phyloP scores from a whole-genome alignment of 139 green algal genomes.

The Chlorella sp. region DNA sequence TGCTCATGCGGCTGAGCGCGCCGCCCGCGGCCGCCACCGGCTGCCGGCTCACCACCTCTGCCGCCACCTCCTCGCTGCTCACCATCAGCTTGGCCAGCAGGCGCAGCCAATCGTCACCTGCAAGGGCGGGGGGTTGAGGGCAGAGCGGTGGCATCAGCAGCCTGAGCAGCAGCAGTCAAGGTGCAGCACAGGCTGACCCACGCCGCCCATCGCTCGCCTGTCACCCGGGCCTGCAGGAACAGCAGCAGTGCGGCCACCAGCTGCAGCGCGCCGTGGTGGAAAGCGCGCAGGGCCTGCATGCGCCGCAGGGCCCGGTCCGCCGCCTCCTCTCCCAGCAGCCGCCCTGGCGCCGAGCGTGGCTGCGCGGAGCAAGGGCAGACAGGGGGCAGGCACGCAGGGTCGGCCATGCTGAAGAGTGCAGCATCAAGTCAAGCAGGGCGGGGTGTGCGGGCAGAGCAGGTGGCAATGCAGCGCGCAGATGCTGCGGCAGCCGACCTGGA shows the following conservation, averaged over 20 bases:
- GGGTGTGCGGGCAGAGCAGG: neutral
- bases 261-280: conserved; percentile 4
- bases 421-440: neutral
- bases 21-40: conserved; percentile 11
- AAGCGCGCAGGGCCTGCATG: conserved; percentile 23
- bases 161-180: neutral
- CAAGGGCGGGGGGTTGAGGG: neutral
- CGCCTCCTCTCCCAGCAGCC: conserved; percentile 28
- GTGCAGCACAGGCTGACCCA: too few relatives aligned
- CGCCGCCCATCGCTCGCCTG: conserved; percentile 3
- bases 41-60: conserved; percentile 3
- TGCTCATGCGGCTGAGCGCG: conserved; percentile 31
- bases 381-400: too few relatives aligned
- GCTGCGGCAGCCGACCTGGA: too few relatives aligned
- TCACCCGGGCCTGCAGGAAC: conserved; percentile 21
- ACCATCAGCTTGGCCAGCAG: conserved; percentile 39
- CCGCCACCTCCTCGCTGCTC: conserved; percentile 21
- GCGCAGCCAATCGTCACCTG: conserved; percentile 26
- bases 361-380: too few relatives aligned
- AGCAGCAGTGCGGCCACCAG: conserved; percentile 20
- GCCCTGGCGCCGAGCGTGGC: too few relatives aligned
- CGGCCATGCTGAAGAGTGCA: too few relatives aligned
- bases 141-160: neutral
- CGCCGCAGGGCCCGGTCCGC: conserved; percentile 13
- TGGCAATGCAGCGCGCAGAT: neutral